A percentile compares a stretch with the other conserved stretches of the same genome.
Conservation (phyloP, 2,329 filamentous ascomycete species). For the Colletotrichum liaoningense region DNA sequence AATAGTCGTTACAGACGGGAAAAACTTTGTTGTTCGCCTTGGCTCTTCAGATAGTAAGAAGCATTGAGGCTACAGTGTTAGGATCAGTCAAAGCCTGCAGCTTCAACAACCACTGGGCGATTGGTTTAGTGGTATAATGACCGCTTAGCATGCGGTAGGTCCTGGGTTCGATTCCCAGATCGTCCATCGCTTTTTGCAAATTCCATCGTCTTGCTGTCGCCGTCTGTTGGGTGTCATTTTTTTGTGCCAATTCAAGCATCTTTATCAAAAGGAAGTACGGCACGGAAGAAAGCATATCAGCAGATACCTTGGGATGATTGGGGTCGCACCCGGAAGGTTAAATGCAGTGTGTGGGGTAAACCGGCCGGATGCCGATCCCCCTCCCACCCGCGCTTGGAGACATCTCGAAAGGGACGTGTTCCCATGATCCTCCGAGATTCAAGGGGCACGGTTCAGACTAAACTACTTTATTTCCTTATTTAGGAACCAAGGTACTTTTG, state of each 20-base stretch:
- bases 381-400: background rate
- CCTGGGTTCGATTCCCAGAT: conserved; percentile 17
- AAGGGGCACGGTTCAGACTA: background rate
- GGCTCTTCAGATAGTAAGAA: too few species aligned
- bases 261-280: background rate
- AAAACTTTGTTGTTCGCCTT: too few species aligned
- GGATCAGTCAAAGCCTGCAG: too few species aligned
- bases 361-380: background rate
- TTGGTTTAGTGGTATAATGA: conserved; percentile 22
- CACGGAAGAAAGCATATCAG: background rate
- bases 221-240: too few species aligned
- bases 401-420: background rate
- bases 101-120: background rate
- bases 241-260: too few species aligned
- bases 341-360: background rate
- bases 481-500: background rate
- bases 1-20: too few species aligned
- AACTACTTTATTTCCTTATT: background rate
- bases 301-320: background rate
- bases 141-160: conserved; percentile 23
- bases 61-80: too few species aligned
- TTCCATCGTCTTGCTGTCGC: background rate
- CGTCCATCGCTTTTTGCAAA: background rate
- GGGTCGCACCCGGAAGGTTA: background rate
- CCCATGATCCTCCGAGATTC: background rate